Evolutionary conservation across 345 rosid species (phyloP), one percentile per base, ranked within the genome.

Genomic region (Microcos paniculata): DNA sequence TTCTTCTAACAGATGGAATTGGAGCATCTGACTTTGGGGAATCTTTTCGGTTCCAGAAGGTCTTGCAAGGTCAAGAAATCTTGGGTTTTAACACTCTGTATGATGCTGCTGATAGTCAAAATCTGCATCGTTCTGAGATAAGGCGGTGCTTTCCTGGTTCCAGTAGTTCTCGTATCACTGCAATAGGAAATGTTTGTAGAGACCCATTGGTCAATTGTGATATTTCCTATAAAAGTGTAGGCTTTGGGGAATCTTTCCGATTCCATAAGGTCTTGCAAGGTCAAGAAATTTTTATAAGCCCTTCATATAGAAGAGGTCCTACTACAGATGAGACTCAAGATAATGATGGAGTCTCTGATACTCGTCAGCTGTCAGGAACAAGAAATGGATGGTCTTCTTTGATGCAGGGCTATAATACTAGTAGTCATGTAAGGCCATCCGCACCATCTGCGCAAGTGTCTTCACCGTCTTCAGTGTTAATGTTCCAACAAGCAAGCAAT

Each of bases 21-120:
- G 93, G 85, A 69, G 86, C 88, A 76, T 72, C 94, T 51, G 97
- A 91, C 98, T 92, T 88, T 79, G 90, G 88, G 91, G 99, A 92
- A 85, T 87, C 99, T 77, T 70, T 79, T 49, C 84, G 98, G 85
- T 91, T 94, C 94, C 99, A 87, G 86, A 92, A 93, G 97, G 97
- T 94, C 98, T 96, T 96, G 99, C 99, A 94, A 96, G 99, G 99
- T 96, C 99, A 96, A 96, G 99, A 96, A 96, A 94, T 85, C 75
- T 81, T 85, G 75, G 88, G 92, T 84, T 88, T 91, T 76, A 86
- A 83, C 78, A 45, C 86, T 70, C 86, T 66, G 71, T 88, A 80
- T 46, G 87, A 92, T 74, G 84, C 82, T 79, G 84, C 78, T 55
- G 86, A 81, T 76, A 40, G 62, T 74, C 93, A 76, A 61, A 81